Evolutionary conservation across 345 rosid species (phyloP).

Genomic region (Erysimum cheiranthoides): DNA sequence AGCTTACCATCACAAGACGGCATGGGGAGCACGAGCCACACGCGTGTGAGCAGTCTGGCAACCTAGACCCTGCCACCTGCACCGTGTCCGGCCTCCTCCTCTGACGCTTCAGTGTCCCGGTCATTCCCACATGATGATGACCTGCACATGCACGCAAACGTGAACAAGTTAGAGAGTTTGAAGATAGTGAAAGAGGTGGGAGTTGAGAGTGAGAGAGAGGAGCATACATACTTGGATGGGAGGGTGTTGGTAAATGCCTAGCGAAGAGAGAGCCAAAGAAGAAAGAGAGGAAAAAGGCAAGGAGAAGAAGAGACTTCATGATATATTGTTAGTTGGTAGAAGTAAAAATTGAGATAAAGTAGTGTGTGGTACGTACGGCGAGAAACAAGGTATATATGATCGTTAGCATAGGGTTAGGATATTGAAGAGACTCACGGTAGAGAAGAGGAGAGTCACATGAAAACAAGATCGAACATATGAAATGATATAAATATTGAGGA

Average conservation of each 20-base stretch:
- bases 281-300: conserved; percentile 37
- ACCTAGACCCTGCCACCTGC: conserved; percentile 79
- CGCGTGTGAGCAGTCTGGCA: conserved; percentile 91
- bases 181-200: conserved; percentile 23
- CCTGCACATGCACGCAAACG: conserved; percentile 23
- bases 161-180: conserved; percentile 35
- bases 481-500: conserved; percentile 33
- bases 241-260: conserved; percentile 33
- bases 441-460: conserved; percentile 68
- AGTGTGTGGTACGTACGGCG: conserved; percentile 31
- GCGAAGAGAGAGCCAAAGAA: conserved; percentile 40
- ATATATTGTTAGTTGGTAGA: conserved; percentile 2
- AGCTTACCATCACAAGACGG: conserved; percentile 91
- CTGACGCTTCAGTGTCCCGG: conserved; percentile 29
- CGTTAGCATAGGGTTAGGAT: conserved; percentile 44
- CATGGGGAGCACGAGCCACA: conserved; percentile 95
- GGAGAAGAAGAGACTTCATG: conserved; percentile 43
- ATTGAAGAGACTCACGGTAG: conserved; percentile 90
- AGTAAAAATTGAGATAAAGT: conserved; percentile 3
- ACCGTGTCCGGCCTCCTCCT: conserved; percentile 66
- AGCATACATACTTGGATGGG: conserved; percentile 41
- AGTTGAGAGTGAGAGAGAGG: conserved; percentile 38
- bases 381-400: conserved; percentile 39
- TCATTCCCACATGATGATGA: conserved; percentile 39
- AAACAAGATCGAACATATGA: conserved; percentile 44